phyloP scores from a whole-genome alignment of 768 basidiomycete species.

The Gymnopilus dilepis region DNA sequence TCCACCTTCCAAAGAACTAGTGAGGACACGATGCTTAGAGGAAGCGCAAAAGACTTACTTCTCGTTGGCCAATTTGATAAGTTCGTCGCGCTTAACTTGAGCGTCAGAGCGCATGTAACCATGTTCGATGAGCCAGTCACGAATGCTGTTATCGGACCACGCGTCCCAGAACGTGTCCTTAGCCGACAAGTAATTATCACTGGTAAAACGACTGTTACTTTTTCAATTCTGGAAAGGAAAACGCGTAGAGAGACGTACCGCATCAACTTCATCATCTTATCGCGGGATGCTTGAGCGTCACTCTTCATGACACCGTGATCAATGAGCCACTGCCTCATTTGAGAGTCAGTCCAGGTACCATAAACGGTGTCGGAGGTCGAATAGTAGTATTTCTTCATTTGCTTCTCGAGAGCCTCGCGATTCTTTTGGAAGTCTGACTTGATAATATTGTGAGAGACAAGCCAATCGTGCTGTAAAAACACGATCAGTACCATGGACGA shows the following conservation, averaged over 20 bases:
- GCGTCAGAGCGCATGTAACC: conserved; percentile 66
- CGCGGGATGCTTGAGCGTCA: conserved; percentile 65
- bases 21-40: too few relatives aligned
- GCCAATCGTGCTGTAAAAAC: conserved; percentile 73
- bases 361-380: conserved; percentile 56
- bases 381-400: conserved; percentile 86
- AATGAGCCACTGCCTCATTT: conserved; percentile 82
- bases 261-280: conserved; percentile 80
- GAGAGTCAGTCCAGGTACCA: conserved; percentile 76
- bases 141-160: conserved; percentile 80
- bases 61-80: conserved; percentile 71
- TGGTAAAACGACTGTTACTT: conserved; percentile 26
- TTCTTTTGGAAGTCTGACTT: conserved; percentile 55
- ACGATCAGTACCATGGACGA: not conserved
- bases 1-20: conserved; percentile 55
- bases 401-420: conserved; percentile 63
- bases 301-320: conserved; percentile 74
- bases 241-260: conserved; percentile 45
- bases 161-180: conserved; percentile 64
- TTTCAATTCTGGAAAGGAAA: not conserved
- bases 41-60: conserved; percentile 62
- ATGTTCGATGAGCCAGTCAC: conserved; percentile 74
- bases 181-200: conserved; percentile 71
- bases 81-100: conserved; percentile 74
- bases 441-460: conserved; percentile 77